Conservation (phyloP, 768 basidiomycete genomes). For the Boletus patriciae region DNA sequence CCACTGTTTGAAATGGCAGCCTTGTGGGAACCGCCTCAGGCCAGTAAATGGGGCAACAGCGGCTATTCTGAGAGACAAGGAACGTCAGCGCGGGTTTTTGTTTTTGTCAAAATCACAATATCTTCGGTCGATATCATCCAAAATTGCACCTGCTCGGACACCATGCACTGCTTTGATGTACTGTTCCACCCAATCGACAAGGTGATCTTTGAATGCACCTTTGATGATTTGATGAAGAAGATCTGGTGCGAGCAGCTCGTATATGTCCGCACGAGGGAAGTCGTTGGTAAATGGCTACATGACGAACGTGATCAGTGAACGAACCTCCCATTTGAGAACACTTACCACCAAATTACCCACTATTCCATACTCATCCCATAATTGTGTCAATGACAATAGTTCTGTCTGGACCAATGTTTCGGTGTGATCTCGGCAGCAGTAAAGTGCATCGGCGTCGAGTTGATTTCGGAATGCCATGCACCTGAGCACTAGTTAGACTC, state of each 20-base stretch:
- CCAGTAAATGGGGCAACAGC: background rate
- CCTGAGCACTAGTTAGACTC: too few relatives aligned
- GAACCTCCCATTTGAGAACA: too few relatives aligned
- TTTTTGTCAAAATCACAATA: too few relatives aligned
- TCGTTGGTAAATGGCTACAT: constrained; percentile 1
- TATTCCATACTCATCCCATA: too few relatives aligned
- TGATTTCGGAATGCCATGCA: too few relatives aligned
- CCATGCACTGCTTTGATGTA: too few relatives aligned
- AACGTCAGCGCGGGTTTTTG: too few relatives aligned
- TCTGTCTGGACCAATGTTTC: too few relatives aligned
- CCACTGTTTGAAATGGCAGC: background rate
- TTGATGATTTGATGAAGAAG: background rate
- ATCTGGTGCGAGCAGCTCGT: background rate
- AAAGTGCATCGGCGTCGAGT: too few relatives aligned
- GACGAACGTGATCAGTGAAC: background rate
- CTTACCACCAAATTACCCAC: too few relatives aligned
- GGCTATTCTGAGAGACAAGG: background rate
- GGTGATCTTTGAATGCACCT: background rate
- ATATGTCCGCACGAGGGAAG: background rate
- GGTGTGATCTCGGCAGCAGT: too few relatives aligned
- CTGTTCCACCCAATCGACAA: background rate
- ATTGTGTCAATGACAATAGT: too few relatives aligned
- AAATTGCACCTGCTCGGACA: background rate
- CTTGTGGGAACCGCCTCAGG: background rate
- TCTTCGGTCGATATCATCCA: background rate